Percentiles rank a stretch among this genome's conserved stretches.
Evolutionary conservation across 495 filamentous ascomycete species (phyloP).

Genomic region (Pyronema omphalodes): DNA sequence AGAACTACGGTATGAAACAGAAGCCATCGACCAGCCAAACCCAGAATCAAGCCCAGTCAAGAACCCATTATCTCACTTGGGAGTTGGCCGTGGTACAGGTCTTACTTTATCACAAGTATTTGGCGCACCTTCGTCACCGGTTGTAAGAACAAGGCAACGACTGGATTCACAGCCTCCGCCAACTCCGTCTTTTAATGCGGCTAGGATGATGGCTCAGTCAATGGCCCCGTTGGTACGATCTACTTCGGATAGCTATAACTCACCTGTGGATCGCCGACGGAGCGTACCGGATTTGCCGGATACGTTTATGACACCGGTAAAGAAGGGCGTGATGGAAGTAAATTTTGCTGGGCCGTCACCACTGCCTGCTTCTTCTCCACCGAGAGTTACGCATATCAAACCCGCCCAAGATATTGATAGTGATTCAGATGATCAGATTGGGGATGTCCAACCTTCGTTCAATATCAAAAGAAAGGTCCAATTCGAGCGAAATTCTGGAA

Average conservation of each 20-base stretch:
- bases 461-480: background rate
- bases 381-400: background rate
- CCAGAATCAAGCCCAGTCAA: background rate
- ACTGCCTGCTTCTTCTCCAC: background rate
- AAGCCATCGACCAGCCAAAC: background rate
- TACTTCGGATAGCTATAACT: background rate
- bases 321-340: background rate
- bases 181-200: background rate
- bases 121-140: background rate
- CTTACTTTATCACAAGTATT: background rate
- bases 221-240: background rate
- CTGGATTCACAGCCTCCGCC: background rate
- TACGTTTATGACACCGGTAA: background rate
- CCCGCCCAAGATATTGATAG: background rate
- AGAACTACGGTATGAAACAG: background rate
- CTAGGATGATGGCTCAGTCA: slow-evolving; percentile 2
- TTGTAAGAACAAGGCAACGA: background rate
- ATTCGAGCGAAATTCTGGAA: background rate
- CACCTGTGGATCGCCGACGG: background rate
- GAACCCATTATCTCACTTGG: background rate
- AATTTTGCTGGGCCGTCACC: background rate
- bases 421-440: background rate
- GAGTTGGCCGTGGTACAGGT: background rate
- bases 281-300: background rate
- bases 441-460: background rate